Evolutionary conservation across 2,329 filamentous ascomycete species (phyloP).

Genomic region (Pseudopithomyces chartarum): DNA sequence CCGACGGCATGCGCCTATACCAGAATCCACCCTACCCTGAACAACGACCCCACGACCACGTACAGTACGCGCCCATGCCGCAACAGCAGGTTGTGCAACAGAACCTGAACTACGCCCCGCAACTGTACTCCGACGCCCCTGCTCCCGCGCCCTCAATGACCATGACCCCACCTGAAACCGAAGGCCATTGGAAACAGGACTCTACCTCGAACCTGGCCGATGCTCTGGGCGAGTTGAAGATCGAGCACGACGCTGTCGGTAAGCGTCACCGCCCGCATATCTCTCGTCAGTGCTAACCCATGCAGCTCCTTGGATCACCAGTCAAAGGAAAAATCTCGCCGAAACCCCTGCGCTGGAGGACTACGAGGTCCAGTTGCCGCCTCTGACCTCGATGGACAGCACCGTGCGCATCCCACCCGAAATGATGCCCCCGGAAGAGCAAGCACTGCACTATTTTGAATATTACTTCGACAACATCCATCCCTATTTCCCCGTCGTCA

Average conservation of each 20-base stretch:
- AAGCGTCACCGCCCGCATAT: slow-evolving; percentile 39
- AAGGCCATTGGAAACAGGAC: slow-evolving; percentile 43
- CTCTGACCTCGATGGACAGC: slow-evolving; percentile 70
- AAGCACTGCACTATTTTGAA: slow-evolving; percentile 81
- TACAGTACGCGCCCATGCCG: slow-evolving; percentile 45
- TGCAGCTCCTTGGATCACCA: slow-evolving; percentile 81
- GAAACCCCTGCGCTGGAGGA: slow-evolving; percentile 72
- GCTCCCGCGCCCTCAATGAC: slow-evolving; percentile 30
- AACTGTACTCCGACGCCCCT: slow-evolving; percentile 38
- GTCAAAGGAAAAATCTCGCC: slow-evolving; percentile 61
- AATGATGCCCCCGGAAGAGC: slow-evolving; percentile 88
- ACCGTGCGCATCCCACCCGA: slow-evolving; percentile 89
- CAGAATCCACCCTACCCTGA: slow-evolving; percentile 42
- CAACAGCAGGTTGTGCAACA: slow-evolving; percentile 39
- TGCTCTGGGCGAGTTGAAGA: slow-evolving; percentile 82
- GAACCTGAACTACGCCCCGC: slow-evolving; percentile 40
- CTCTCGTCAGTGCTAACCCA: slow-evolving; percentile 22
- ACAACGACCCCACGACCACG: slow-evolving; percentile 37
- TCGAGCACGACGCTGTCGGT: slow-evolving; percentile 87
- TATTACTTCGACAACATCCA: slow-evolving; percentile 91
- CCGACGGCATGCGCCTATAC: slow-evolving; percentile 39
- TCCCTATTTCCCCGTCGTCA: slow-evolving; percentile 88
- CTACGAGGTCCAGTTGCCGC: slow-evolving; percentile 71
- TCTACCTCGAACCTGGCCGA: slow-evolving; percentile 72
- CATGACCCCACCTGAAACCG: slow-evolving; percentile 57